Evolutionary conservation across 1,139 yeast species (phyloP).

Genomic region (Yamadazyma buinensis): DNA sequence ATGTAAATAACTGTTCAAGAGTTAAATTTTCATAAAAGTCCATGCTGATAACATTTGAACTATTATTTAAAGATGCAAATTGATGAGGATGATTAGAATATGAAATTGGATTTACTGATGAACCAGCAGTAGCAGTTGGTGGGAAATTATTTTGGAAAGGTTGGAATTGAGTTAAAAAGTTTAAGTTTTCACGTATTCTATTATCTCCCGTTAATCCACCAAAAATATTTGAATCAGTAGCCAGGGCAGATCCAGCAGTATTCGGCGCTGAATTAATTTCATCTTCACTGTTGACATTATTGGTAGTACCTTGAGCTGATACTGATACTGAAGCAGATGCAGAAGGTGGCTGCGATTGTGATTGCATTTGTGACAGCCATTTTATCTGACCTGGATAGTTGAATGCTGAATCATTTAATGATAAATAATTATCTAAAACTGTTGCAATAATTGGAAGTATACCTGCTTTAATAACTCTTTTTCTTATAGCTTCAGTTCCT

Average conservation of each 20-base stretch:
- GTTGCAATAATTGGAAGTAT: constrained; percentile 89
- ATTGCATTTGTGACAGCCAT: constrained; percentile 16
- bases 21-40: constrained; percentile 40
- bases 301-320: neutral
- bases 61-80: neutral
- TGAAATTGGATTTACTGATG: constrained; percentile 10
- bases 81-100: constrained; percentile 4
- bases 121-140: constrained; percentile 13
- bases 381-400: too few species aligned
- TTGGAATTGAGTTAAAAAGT: constrained; percentile 14
- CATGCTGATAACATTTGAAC: constrained; percentile 1
- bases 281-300: neutral
- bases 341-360: neutral
- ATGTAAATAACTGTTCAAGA: constrained; percentile 37
- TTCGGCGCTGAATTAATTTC: neutral
- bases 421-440: constrained; percentile 77
- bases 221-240: neutral
- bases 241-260: neutral
- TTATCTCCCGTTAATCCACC: constrained; percentile 1
- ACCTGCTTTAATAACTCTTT: constrained; percentile 87
- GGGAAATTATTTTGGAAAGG: constrained; percentile 14
- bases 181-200: constrained; percentile 3
- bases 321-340: neutral
- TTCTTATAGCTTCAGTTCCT: constrained; percentile 82
- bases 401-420: constrained; percentile 28